Evolutionary conservation across 352 stramenopile species (phyloP), one percentile per base, ranked within the genome.

Genomic region (Globisporangium cederbergense): DNA sequence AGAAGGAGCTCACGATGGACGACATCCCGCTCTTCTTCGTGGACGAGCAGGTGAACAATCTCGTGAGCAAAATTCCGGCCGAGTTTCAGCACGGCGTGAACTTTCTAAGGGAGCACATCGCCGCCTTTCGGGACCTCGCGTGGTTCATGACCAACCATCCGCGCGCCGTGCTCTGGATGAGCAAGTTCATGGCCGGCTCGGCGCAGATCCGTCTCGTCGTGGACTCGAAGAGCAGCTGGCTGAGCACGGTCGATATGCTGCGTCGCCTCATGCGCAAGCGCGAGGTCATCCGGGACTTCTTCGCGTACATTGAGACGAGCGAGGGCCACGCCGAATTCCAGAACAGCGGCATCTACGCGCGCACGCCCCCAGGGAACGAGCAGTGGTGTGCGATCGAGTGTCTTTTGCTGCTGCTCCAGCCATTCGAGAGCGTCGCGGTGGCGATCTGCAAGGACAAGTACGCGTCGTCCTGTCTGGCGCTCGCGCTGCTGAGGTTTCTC

Each of bases 181-280:
- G 64, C 61, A 83, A 83, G 58, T 71, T 83, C 18, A 72, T 65
- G 51, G 64, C 71, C 7, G 61, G 73, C 3, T 72, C 70, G 9
- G 76, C 67, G 22, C 75, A 76, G 36, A 62, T 78, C 30, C 71
- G 71, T 6, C 68, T 80, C 46, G 71, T 83, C 16, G 74, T 72
- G 4, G 75, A 83, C 50, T 68, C 63, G 6, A 83, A 80, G 58
- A 65, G 59, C 52, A 79, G 73, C 34, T 83, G 75, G 75, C 63
- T 80, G 34, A 80, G 68, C 47, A 78, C 75, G 0, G 60, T 83
- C n/a, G 75, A 79, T 32, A 83, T 83, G 75, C 71, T 83, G 25
- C 77, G 78, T 45, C 68, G 73, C 2, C 53, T 83, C n/a, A 40
- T 80, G 38, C 73, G 76, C 28, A 77, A 77, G 40, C 70, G 70